Evolutionary conservation across 441 rosid species (phyloP).

Genomic region (Eugenia klotzschiana): DNA sequence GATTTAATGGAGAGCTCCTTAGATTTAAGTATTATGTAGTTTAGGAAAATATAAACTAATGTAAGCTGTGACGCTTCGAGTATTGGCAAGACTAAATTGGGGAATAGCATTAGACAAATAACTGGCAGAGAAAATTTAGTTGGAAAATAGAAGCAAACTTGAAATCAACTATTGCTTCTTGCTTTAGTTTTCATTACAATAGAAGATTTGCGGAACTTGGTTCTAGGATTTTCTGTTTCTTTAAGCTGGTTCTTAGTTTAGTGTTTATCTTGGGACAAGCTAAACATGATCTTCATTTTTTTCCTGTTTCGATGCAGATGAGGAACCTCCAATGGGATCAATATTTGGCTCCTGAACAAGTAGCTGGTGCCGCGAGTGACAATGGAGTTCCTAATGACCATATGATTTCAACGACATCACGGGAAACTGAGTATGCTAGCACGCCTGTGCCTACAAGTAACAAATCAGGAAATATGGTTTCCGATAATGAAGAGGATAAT

Average conservation of each 20-base stretch:
- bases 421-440: conserved; percentile 12
- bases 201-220: background rate
- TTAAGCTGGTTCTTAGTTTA: background rate
- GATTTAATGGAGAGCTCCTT: background rate
- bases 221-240: background rate
- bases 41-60: background rate
- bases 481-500: conserved; percentile 10
- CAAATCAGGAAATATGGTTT: background rate
- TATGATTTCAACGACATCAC: background rate
- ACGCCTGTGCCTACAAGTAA: conserved; percentile 10
- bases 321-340: conserved; percentile 20
- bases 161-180: background rate
- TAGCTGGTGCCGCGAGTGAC: background rate
- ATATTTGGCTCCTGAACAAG: conserved; percentile 10
- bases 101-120: background rate
- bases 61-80: background rate
- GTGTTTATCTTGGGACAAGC: background rate
- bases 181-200: background rate
- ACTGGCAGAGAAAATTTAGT: background rate
- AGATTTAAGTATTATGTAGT: background rate
- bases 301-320: conserved; percentile 8
- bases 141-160: background rate
- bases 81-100: background rate
- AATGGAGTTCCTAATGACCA: conserved; percentile 3
- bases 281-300: background rate